A percentile compares a stretch with the other conserved stretches of the same genome.
phyloP scores from a whole-genome alignment of 148 eudicot species.

The Cornus suecica region DNA sequence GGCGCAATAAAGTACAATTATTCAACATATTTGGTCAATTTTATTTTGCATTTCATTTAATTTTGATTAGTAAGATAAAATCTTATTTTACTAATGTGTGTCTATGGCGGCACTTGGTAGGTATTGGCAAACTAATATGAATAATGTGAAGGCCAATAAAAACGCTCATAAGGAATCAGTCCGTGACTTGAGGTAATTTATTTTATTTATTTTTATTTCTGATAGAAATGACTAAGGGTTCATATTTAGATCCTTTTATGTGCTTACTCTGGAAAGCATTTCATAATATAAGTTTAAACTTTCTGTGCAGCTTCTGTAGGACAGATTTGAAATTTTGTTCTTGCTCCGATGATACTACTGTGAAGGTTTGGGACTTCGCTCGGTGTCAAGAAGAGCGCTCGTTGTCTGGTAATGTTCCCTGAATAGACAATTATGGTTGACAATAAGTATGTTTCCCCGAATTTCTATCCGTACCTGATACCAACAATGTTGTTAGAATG shows the following conservation, averaged over 20 bases:
- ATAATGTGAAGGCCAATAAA: conserved; percentile 92
- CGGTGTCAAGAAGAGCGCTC: conserved; percentile 93
- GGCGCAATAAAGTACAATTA: conserved; percentile 73
- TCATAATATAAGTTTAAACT: conserved; percentile 8
- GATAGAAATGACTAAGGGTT: not conserved
- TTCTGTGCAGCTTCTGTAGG: conserved; percentile 76
- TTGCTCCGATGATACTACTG: conserved; percentile 96
- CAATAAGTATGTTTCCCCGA: not conserved
- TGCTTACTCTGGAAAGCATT: conserved; percentile 1
- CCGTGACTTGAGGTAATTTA: conserved; percentile 72
- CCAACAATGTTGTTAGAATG: not conserved
- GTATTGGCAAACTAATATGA: conserved; percentile 99
- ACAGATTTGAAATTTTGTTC: conserved; percentile 97
- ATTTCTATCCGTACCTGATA: not conserved
- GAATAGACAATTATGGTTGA: conserved; percentile 9
- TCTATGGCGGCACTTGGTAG: conserved; percentile 33
- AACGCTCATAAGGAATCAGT: conserved; percentile 95
- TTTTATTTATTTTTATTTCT: conserved; percentile 1
- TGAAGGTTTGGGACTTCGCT: conserved; percentile 98
- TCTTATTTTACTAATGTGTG: conserved; percentile 10
- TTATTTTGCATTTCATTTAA: not conserved
- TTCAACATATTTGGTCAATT: not conserved
- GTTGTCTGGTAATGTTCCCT: conserved; percentile 82
- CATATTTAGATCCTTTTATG: not conserved
- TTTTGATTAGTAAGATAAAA: not conserved